Conservation (phyloP, 768 basidiomycete species). For the Mycena latifolia region DNA sequence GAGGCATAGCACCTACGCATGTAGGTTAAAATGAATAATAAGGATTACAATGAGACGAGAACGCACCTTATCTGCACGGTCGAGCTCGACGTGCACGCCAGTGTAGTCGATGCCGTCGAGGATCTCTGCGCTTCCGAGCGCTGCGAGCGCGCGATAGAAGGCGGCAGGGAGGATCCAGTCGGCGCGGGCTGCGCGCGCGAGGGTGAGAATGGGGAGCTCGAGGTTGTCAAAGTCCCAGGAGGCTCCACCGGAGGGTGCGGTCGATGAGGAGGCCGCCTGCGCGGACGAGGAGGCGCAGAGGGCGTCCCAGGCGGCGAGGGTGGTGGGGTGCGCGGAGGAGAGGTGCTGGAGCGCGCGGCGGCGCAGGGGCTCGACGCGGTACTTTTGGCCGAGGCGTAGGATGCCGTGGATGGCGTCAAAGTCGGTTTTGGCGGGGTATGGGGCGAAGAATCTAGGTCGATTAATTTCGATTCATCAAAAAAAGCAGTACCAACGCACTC, state of each 20-base stretch:
- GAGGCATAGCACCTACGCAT: conserved; percentile 19
- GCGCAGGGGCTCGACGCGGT: conserved; percentile 35
- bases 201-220: conserved; percentile 37
- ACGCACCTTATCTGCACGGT: conserved; percentile 31
- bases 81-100: conserved; percentile 34
- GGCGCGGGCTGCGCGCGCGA: conserved; percentile 24
- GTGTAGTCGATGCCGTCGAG: conserved; percentile 37
- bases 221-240: conserved; percentile 31
- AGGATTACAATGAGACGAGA: neutral
- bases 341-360: conserved; percentile 34
- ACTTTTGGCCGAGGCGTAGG: conserved; percentile 34
- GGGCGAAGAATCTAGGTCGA: conserved; percentile 34
- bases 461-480: neutral
- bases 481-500: conserved; percentile 23
- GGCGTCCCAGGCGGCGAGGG: conserved; percentile 29
- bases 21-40: neutral
- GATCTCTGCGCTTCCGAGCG: conserved; percentile 20
- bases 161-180: conserved; percentile 33
- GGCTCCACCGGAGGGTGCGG: conserved; percentile 17
- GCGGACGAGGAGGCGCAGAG: conserved; percentile 13
- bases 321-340: conserved; percentile 30
- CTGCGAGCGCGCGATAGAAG: conserved; percentile 26
- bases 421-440: conserved; percentile 34
- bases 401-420: conserved; percentile 35
- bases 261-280: neutral